Conservation (phyloP, 768 basidiomycete genomes). For the Megacollybia marginata region DNA sequence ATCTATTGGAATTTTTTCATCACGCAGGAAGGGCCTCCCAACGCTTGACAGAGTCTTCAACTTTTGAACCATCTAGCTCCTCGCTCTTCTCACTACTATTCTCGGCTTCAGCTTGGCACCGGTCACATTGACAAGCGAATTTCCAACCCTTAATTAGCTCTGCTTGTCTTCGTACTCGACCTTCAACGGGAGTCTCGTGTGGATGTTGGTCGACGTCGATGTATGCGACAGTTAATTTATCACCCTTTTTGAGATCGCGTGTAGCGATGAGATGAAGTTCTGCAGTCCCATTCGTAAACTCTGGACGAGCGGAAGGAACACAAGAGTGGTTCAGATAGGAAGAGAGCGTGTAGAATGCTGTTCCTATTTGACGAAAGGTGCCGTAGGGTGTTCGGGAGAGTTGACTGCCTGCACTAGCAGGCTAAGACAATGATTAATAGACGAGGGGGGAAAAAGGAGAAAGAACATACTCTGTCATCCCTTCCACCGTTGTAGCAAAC, state of each 20-base stretch:
- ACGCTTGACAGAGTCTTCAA: conserved; percentile 26
- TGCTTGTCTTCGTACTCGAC: conserved; percentile 56
- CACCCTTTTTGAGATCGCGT: conserved; percentile 63
- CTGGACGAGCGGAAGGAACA: conserved; percentile 54
- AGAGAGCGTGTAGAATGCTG: conserved; percentile 69
- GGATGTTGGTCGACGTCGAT: conserved; percentile 57
- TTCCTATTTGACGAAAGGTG: conserved; percentile 68
- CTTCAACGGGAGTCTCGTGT: conserved; percentile 45
- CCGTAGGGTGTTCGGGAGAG: conserved; percentile 72
- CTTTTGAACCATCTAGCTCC: conserved; percentile 44
- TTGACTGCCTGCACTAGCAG: conserved; percentile 58
- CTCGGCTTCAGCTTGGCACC: conserved; percentile 52
- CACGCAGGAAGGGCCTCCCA: conserved; percentile 9
- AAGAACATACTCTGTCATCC: conserved; percentile 53
- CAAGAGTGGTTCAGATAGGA: conserved; percentile 78
- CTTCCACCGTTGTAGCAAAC: conserved; percentile 61
- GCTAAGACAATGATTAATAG: conserved; percentile 27
- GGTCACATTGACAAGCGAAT: conserved; percentile 67
- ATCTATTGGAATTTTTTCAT: too few species aligned
- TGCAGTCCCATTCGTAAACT: conserved; percentile 59
- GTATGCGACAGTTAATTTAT: conserved; percentile 69
- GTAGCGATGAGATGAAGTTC: conserved; percentile 66
- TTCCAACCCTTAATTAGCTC: conserved; percentile 79
- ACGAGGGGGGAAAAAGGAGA: conserved; percentile 1
- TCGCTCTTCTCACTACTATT: conserved; percentile 23